Base-by-base conservation (phyloP, 164 flowering plant genomes). In the Vitis vinifera region DNA sequence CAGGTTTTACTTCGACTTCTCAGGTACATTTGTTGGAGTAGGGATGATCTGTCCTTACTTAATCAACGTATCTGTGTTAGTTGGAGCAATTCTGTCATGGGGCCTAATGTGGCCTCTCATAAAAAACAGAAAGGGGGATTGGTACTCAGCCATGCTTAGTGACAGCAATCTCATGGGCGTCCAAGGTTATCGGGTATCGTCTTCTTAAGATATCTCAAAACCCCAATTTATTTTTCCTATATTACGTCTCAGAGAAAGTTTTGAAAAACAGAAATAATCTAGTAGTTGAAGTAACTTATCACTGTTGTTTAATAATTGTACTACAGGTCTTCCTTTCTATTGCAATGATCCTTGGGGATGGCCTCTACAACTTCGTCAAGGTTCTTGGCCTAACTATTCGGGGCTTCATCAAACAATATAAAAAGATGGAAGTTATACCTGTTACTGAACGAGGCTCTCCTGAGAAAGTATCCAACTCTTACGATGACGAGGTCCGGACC, bases 21-120 rank as follows among this genome's bases (percentile, higher is more conserved):
- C 86, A 48, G 50, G 81, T 6, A 84, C 85, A 14, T 84, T 80
- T 68, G 81, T 84, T 53, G 88, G 86, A 6, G 85, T 84, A 30
- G 88, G 88, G 13, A 82, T 84, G 88, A 78, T 84, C n/a, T 80
- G 82, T 71, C 84, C 84, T 11, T 75, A 75, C 75, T 75, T 84
- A 63, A 79, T 84, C 15, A 84, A 84, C 59, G 47, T 80, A 15
- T 80, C 88, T 10, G 37, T 82, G 63, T 80, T 84, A 12, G 2
- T 84, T 57, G 88, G 88, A 17, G 82, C 82, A 1, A 65, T 84
- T 11, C 15, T 84, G 9, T 84, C 88, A 4, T 84, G 88, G 88
- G 88, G 82, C 51, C 55, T 80, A 55, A 76, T 84, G 80, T 84
- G 88, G 88, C 88, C 88, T 1, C 16, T 70, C 11, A 84, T 84